Conservation (phyloP, 768 basidiomycete species). For the Boletus insuetus region DNA sequence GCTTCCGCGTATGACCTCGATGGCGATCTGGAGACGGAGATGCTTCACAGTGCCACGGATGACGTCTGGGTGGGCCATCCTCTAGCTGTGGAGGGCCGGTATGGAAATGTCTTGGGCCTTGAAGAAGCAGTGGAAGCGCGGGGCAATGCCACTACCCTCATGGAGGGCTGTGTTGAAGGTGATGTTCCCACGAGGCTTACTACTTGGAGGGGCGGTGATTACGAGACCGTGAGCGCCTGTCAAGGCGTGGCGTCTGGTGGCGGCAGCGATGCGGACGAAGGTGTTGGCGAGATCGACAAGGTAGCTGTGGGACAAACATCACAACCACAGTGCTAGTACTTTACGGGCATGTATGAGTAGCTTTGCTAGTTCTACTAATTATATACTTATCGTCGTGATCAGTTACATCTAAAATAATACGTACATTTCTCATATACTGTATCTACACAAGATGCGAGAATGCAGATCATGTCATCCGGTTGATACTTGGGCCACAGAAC, state of each 20-base stretch:
- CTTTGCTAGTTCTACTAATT: too few species aligned
- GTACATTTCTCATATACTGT: too few species aligned
- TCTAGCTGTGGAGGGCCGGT: slow-evolving; percentile 11
- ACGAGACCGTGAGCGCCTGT: slow-evolving; percentile 10
- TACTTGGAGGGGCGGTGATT: slow-evolving; percentile 3
- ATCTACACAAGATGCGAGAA: too few species aligned
- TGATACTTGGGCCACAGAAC: too few species aligned
- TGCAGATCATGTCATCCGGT: too few species aligned
- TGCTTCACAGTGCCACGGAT: slow-evolving; percentile 23
- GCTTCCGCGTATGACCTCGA: slow-evolving; percentile 27
- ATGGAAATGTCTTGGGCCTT: neutral
- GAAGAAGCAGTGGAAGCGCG: neutral
- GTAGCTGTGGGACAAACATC: neutral
- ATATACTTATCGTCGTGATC: too few species aligned
- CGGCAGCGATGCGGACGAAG: neutral
- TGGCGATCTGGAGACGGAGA: slow-evolving; percentile 23
- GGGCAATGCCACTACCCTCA: neutral
- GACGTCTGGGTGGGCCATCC: slow-evolving; percentile 14
- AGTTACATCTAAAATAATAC: too few species aligned
- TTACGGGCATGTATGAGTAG: too few species aligned
- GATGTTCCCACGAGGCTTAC: neutral
- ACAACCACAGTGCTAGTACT: neutral
- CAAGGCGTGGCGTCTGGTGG: neutral
- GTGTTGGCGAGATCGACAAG: neutral
- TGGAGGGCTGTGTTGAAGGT: slow-evolving; percentile 10